Evolutionary conservation across 2,329 filamentous ascomycete species (phyloP).

Genomic region (Scedosporium aurantiacum): DNA sequence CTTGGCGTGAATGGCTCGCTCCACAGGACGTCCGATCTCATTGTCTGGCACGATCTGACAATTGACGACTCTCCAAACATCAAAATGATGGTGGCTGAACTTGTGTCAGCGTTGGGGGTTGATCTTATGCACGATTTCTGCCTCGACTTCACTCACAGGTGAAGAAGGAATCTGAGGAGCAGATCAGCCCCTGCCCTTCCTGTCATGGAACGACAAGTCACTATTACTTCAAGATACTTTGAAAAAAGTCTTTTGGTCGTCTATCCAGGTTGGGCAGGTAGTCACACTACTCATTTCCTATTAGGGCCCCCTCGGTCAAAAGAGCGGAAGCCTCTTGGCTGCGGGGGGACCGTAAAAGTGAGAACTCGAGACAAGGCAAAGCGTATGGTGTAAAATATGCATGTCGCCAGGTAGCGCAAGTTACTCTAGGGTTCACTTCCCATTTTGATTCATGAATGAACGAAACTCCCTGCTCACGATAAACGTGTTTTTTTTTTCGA

Average conservation of each 20-base stretch:
- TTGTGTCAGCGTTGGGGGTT: constrained; percentile 54
- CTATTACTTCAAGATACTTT: neutral
- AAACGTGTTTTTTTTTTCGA: no score
- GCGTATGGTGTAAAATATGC: neutral
- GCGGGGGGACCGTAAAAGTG: neutral
- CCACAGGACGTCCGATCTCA: constrained; percentile 39
- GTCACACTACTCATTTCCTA: neutral
- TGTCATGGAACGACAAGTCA: neutral
- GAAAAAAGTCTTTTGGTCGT: neutral
- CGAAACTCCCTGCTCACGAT: no score
- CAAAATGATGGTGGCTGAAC: constrained; percentile 54
- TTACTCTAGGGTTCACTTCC: no score
- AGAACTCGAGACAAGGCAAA: neutral
- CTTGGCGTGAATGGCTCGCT: constrained; percentile 26
- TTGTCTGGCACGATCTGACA: constrained; percentile 45
- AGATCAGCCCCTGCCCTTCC: neutral
- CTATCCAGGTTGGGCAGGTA: neutral
- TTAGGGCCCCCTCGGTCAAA: neutral
- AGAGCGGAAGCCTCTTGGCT: neutral
- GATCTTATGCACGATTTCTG: constrained; percentile 46
- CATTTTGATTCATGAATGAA: no score
- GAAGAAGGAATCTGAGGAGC: neutral
- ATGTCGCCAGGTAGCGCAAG: neutral
- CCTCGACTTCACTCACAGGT: constrained; percentile 36
- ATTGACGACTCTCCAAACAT: constrained; percentile 39